Base-by-base conservation (phyloP, 2,329 filamentous ascomycete species). In the Diaporthe nobilis region DNA sequence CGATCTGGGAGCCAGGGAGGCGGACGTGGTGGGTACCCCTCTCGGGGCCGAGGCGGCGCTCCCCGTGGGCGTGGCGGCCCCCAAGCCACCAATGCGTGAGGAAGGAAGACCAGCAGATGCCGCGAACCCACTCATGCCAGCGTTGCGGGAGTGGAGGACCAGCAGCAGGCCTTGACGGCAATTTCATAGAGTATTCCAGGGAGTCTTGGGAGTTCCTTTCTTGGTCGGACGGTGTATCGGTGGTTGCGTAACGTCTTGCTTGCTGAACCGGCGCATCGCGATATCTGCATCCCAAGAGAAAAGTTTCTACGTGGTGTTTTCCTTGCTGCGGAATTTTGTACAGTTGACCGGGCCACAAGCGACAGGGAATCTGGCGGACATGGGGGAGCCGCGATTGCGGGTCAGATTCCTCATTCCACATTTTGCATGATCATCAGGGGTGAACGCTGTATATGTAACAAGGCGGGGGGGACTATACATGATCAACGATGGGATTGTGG, bases 21-120 rank as follows among this genome's bases (percentile, higher is more conserved):
- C 78, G 88, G 91, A 79, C 92, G 93, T 75, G 92, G 93, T 77
- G 92, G 91, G 82, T 96, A 94, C 86, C 92, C 93, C 75, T 88
- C 81, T 73, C 88, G 88, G 78, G 87, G 86, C 78, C 89, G 94
- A 78, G 90, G 91, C 74, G 91, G 91, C 80, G 87, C 89, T 81
- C 87, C 91, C 78, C 91, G 92, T 77, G 90, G 91, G 75, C 91
- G 94, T 79, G 92, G 93, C 78, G 89, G 87, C 77, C 84, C 77
- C 68, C 89, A 90, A 82, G 81, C 85, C 67, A 87, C 89, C 79
- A 91, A 89, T 78, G 89, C 87, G 79, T 91, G 83, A 83, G 72
- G 42, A 20, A 39, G 68, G 77, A 74, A 51, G 60, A 51, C 34
- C 53, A 70, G 49, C 31, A 57, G 42, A 60, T 28, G n/a, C 47